These are phyloP conservation scores for Ophiostoma pallidulum DNA, from an alignment of 2,329 filamentous ascomycete genomes.

Conservation along the genomic window DNA sequence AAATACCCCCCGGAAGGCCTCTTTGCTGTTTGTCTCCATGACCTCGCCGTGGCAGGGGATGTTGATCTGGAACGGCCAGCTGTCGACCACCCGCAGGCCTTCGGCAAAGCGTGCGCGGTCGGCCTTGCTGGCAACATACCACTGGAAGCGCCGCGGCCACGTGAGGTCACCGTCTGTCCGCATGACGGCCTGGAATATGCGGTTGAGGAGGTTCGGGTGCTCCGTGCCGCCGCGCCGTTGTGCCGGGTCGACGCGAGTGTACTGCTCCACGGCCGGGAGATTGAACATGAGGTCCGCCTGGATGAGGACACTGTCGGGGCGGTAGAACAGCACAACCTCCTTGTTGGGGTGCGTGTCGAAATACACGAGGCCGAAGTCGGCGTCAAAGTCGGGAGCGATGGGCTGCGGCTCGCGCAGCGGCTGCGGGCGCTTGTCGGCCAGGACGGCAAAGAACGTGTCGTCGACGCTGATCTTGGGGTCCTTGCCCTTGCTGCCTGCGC, in stretches of 20 bases:
- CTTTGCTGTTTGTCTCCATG: constrained; percentile 65
- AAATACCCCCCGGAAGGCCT: constrained; percentile 67
- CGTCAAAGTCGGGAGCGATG: constrained; percentile 70
- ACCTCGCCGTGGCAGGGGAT: constrained; percentile 93
- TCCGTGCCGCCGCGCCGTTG: constrained; percentile 31
- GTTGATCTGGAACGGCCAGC: constrained; percentile 77
- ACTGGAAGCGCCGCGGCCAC: constrained; percentile 71
- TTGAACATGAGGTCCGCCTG: constrained; percentile 91
- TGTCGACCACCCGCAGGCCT: constrained; percentile 57
- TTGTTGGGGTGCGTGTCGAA: constrained; percentile 72
- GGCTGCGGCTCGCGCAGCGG: constrained; percentile 32
- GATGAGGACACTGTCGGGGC: constrained; percentile 68
- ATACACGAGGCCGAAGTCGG: constrained; percentile 79
- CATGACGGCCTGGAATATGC: constrained; percentile 44
- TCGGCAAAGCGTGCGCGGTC: constrained; percentile 61
- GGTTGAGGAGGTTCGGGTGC: constrained; percentile 30
- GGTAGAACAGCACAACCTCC: constrained; percentile 81
- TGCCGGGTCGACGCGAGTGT: constrained; percentile 40
- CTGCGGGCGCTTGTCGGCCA: constrained; percentile 44
- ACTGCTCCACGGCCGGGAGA: constrained; percentile 79
- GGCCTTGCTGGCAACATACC: constrained; percentile 56
- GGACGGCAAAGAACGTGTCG: constrained; percentile 57
- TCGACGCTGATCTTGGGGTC: constrained; percentile 43
- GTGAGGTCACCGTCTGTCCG: constrained; percentile 55
- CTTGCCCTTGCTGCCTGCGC: constrained; percentile 42